These are phyloP conservation scores for Amphibolis antarctica DNA, from an alignment of 106 monocot genomes.

Conservation along the genomic window DNA sequence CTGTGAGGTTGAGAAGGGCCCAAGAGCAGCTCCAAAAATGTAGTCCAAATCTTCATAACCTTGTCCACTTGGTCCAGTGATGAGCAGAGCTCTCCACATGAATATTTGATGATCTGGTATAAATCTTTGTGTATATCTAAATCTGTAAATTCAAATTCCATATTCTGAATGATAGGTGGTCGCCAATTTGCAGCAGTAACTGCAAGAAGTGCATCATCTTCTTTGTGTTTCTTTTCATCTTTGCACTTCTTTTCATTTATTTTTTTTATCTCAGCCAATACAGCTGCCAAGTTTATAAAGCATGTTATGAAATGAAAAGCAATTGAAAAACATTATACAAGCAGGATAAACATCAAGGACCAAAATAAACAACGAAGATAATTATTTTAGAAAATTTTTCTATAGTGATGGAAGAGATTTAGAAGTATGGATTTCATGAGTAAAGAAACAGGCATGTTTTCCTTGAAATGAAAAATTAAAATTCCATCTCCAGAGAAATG, in stretches of 20 bases:
- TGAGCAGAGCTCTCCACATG: slow-evolving; percentile 72
- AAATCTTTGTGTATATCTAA: slow-evolving; percentile 59
- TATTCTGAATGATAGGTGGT: slow-evolving; percentile 47
- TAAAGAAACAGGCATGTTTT: no score
- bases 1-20: slow-evolving; percentile 36
- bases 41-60: slow-evolving; percentile 89
- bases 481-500: no score
- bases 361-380: no score
- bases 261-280: slow-evolving; percentile 89
- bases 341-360: no score
- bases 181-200: slow-evolving; percentile 70
- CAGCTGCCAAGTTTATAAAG: slow-evolving; percentile 35
- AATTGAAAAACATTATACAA: background rate
- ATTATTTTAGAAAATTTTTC: no score
- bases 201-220: slow-evolving; percentile 72
- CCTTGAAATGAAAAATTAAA: no score
- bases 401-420: no score
- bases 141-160: slow-evolving; percentile 67
- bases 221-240: no score
- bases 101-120: slow-evolving; percentile 79
- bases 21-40: slow-evolving; percentile 76
- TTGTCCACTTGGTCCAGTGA: slow-evolving; percentile 75
- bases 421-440: no score
- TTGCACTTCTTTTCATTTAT: slow-evolving; percentile 85
- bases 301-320: background rate